phyloP scores from a whole-genome alignment of 805 yeast genomes.

The Monosporozyma aerobia region DNA sequence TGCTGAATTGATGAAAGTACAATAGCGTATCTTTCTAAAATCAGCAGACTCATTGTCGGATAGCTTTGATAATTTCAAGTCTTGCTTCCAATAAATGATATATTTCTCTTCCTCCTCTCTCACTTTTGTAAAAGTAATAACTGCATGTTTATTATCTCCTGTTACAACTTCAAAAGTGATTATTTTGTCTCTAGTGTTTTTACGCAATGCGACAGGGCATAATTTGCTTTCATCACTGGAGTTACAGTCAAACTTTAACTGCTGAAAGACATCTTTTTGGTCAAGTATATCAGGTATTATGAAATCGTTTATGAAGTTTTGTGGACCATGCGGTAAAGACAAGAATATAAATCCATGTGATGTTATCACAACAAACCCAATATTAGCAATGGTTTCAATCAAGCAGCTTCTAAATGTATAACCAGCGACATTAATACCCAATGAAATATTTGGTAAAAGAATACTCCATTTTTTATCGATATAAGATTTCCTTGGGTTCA shows the following conservation, averaged over 20 bases:
- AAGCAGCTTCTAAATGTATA: neutral
- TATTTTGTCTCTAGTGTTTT: neutral
- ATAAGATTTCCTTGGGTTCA: neutral
- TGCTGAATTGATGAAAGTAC: neutral
- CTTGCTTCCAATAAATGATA: constrained; percentile 4
- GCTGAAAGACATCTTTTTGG: constrained; percentile 2
- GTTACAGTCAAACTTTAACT: neutral
- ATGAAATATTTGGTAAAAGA: constrained; percentile 1
- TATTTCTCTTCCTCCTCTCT: constrained; percentile 7
- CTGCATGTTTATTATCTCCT: neutral
- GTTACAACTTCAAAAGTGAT: constrained; percentile 2
- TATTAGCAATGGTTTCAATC: constrained; percentile 12
- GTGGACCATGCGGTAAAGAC: constrained; percentile 12
- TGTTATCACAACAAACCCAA: constrained; percentile 17
- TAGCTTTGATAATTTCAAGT: neutral
- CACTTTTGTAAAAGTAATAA: constrained; percentile 1
- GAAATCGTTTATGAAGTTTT: constrained; percentile 10
- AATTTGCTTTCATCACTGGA: neutral
- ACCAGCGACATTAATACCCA: neutral
- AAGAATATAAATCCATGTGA: constrained; percentile 8
- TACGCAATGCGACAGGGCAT: neutral
- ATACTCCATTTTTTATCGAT: constrained; percentile 3
- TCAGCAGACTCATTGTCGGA: neutral
- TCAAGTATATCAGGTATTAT: constrained; percentile 2
- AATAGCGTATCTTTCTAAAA: neutral